Conservation (phyloP, 2,329 filamentous ascomycete species). For the Paecilomyces sp. region DNA sequence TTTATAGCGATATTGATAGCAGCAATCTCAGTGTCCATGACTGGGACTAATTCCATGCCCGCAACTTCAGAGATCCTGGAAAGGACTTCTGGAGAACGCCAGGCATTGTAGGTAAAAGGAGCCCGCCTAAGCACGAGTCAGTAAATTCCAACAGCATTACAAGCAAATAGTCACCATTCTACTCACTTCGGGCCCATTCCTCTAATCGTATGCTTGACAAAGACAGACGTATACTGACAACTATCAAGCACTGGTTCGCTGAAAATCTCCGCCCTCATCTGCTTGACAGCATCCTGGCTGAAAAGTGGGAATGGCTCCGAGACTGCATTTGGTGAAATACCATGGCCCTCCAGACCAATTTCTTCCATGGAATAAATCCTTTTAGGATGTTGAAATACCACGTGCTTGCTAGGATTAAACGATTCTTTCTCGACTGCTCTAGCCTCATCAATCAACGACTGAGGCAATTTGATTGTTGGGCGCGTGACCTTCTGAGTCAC, state of each 20-base stretch:
- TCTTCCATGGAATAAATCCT: not conserved
- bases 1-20: not conserved
- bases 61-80: slow-evolving; percentile 50
- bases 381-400: not conserved
- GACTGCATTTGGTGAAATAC: slow-evolving; percentile 35
- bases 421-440: not conserved
- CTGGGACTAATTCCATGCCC: slow-evolving; percentile 50
- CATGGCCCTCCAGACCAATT: not conserved
- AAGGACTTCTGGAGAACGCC: slow-evolving; percentile 49
- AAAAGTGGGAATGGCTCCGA: slow-evolving; percentile 59
- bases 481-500: not conserved
- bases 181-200: not conserved
- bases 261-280: slow-evolving; percentile 55
- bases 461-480: not conserved
- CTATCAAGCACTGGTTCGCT: slow-evolving; percentile 48
- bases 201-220: slow-evolving; percentile 19
- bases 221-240: slow-evolving; percentile 52
- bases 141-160: not conserved
- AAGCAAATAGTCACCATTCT: not conserved
- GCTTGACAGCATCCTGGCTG: slow-evolving; percentile 50
- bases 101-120: slow-evolving; percentile 55
- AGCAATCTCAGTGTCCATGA: not conserved
- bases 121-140: slow-evolving; percentile 42
- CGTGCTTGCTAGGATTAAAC: not conserved
- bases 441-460: not conserved